Evolutionary conservation across 371 early-diverging fungal species (phyloP).

Genomic region (Dinochytrium kinnereticum): DNA sequence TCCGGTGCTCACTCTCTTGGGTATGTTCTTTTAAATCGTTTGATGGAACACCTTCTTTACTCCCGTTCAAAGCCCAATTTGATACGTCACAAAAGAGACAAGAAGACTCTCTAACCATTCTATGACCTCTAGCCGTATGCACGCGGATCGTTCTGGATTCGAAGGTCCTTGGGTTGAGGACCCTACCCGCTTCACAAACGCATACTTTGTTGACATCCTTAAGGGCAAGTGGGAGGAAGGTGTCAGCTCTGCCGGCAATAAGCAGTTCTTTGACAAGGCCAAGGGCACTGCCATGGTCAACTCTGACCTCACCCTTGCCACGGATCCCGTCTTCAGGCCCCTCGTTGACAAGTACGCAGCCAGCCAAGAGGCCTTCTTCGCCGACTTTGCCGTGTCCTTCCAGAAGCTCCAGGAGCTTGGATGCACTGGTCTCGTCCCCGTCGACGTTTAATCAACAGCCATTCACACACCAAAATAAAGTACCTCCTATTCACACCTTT

Average conservation of each 20-base stretch:
- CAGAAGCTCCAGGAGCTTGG: constrained; percentile 18
- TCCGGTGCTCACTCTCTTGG: constrained; percentile 85
- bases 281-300: constrained; percentile 4
- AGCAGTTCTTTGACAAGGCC: constrained; percentile 15
- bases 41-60: constrained; percentile 57
- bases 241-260: constrained; percentile 1
- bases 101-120: background rate
- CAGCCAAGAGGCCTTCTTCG: constrained; percentile 2
- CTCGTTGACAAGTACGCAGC: constrained; percentile 10
- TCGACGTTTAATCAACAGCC: constrained; percentile 17
- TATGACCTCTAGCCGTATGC: background rate
- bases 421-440: background rate
- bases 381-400: constrained; percentile 11
- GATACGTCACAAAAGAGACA: too few relatives aligned
- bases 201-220: constrained; percentile 31
- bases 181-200: constrained; percentile 27
- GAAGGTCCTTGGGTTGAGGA: constrained; percentile 54
- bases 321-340: constrained; percentile 4
- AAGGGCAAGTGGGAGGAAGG: constrained; percentile 24
- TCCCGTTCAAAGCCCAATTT: background rate
- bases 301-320: background rate
- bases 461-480: too few relatives aligned
- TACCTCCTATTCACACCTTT: too few relatives aligned
- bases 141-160: constrained; percentile 79
- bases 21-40: background rate